A percentile compares a stretch with the other conserved stretches of the same genome.
Evolutionary conservation across 805 yeast genomes (phyloP).

Genomic region (Saccharomycopsis amapae): DNA sequence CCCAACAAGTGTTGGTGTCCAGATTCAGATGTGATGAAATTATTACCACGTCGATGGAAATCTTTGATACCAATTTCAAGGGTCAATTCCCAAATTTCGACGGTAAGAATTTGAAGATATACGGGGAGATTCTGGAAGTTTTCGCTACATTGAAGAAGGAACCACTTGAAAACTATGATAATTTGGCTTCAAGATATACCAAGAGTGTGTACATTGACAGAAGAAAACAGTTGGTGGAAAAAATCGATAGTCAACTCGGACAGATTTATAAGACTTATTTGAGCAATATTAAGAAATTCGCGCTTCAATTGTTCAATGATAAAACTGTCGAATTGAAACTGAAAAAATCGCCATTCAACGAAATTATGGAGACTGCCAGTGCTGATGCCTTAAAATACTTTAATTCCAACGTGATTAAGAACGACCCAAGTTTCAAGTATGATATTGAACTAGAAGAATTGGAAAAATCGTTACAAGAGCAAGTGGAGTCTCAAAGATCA

Average conservation of each 20-base stretch:
- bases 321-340: slow-evolving; percentile 24
- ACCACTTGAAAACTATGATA: slow-evolving; percentile 52
- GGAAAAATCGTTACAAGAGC: slow-evolving; percentile 27
- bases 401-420: slow-evolving; percentile 27
- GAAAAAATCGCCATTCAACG: slow-evolving; percentile 7
- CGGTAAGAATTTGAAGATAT: slow-evolving; percentile 23
- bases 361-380: background rate
- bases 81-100: slow-evolving; percentile 27
- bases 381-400: slow-evolving; percentile 6
- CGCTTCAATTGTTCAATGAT: slow-evolving; percentile 29
- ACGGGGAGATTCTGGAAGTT: slow-evolving; percentile 33
- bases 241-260: slow-evolving; percentile 41
- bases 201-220: slow-evolving; percentile 59
- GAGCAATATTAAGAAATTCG: slow-evolving; percentile 29
- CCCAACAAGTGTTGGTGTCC: slow-evolving; percentile 93
- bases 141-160: slow-evolving; percentile 38
- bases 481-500: slow-evolving; percentile 29
- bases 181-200: slow-evolving; percentile 70
- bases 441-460: slow-evolving; percentile 24
- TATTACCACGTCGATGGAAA: slow-evolving; percentile 43
- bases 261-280: slow-evolving; percentile 40
- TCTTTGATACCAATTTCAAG: slow-evolving; percentile 33
- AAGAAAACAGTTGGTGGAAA: slow-evolving; percentile 39
- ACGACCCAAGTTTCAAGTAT: slow-evolving; percentile 6
- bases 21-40: slow-evolving; percentile 93